These are phyloP conservation scores for Starmerella stigmatis DNA, from an alignment of 805 yeast genomes.

Conservation along the genomic window DNA sequence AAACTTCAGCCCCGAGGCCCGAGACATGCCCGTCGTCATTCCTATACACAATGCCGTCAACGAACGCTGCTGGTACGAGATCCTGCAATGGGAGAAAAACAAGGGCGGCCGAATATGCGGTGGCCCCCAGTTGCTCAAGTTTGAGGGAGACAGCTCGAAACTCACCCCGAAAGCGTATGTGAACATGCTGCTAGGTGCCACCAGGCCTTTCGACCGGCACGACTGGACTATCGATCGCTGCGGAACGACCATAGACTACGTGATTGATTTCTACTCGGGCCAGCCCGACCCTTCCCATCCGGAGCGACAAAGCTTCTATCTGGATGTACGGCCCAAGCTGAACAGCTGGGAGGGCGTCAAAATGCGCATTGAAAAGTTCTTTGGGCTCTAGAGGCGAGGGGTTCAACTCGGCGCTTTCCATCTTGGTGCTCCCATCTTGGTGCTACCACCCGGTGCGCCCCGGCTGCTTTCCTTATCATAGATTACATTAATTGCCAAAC, in stretches of 20 bases:
- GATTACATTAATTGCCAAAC: no score
- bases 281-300: slow-evolving; percentile 39
- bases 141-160: slow-evolving; percentile 79
- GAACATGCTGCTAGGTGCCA: slow-evolving; percentile 52
- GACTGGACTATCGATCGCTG: slow-evolving; percentile 87
- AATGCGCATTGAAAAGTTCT: slow-evolving; percentile 44
- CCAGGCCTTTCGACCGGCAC: slow-evolving; percentile 87
- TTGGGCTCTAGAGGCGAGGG: neutral
- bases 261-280: slow-evolving; percentile 78
- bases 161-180: slow-evolving; percentile 81
- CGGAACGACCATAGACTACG: slow-evolving; percentile 75
- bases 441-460: no score
- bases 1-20: slow-evolving; percentile 69
- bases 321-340: slow-evolving; percentile 89
- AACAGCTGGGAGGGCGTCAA: slow-evolving; percentile 71
- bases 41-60: slow-evolving; percentile 92
- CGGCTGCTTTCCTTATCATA: no score
- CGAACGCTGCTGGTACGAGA: slow-evolving; percentile 84
- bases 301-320: slow-evolving; percentile 50
- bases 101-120: slow-evolving; percentile 45
- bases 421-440: no score
- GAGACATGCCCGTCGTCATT: slow-evolving; percentile 81
- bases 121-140: slow-evolving; percentile 72
- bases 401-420: no score
- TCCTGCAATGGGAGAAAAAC: slow-evolving; percentile 64